Conservation (phyloP, 345 rosid species). For the Mercurialis annua region DNA sequence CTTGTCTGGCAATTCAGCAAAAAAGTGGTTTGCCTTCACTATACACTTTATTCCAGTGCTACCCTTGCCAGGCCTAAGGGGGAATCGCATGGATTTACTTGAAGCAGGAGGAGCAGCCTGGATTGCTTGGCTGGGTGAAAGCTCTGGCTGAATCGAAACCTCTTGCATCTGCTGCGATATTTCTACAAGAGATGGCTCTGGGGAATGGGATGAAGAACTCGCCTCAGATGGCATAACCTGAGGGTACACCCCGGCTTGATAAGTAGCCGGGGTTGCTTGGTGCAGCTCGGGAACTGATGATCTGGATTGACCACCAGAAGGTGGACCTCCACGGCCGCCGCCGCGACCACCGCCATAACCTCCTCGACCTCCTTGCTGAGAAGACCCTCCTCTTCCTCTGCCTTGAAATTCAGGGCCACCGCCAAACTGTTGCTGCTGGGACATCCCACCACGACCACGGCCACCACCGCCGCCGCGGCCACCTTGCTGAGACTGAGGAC, state of each 20-base stretch:
- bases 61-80: conserved; percentile 83
- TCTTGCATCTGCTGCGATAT: conserved; percentile 45
- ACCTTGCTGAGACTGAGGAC: conserved; percentile 58
- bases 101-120: conserved; percentile 64
- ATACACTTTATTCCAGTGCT: conserved; percentile 55
- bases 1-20: conserved; percentile 82
- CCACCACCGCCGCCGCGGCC: conserved; percentile 54
- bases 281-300: conserved; percentile 88
- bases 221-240: conserved; percentile 55
- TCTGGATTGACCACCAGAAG: conserved; percentile 58
- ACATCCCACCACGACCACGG: conserved; percentile 43
- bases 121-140: conserved; percentile 44
- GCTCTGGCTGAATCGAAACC: conserved; percentile 51
- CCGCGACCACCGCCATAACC: conserved; percentile 40
- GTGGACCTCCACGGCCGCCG: conserved; percentile 43
- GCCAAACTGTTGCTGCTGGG: conserved; percentile 57
- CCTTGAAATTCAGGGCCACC: conserved; percentile 59
- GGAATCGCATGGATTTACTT: conserved; percentile 74
- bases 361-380: conserved; percentile 64
- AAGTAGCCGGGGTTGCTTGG: conserved; percentile 80
- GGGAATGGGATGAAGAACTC: conserved; percentile 46
- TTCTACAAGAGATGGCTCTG: conserved; percentile 37
- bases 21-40: conserved; percentile 96
- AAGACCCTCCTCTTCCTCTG: conserved; percentile 74
- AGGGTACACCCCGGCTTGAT: conserved; percentile 51